Conservation (phyloP, 768 basidiomycete genomes). For the Hortiboletus campestris region DNA sequence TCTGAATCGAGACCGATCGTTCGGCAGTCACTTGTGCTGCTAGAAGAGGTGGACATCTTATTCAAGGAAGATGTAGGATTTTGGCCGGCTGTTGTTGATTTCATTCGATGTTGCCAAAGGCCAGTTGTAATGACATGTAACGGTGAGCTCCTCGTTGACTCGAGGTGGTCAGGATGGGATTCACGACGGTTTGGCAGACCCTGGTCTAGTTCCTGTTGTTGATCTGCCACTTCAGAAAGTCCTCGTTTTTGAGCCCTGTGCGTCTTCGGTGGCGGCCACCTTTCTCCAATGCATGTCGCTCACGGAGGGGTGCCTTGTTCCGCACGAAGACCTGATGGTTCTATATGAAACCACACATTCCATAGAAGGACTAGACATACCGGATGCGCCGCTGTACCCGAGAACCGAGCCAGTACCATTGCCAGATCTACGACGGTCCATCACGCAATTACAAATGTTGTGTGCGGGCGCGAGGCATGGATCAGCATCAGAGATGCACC, state of each 20-base stretch:
- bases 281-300: constrained; percentile 68
- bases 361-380: constrained; percentile 24
- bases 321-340: constrained; percentile 40
- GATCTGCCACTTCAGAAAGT: constrained; percentile 78
- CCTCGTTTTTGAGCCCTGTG: constrained; percentile 63
- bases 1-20: constrained; percentile 33
- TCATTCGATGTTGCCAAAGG: constrained; percentile 80
- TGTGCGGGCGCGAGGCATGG: constrained; percentile 37
- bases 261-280: constrained; percentile 51
- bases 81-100: constrained; percentile 76
- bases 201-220: constrained; percentile 62
- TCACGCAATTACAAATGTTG: constrained; percentile 60
- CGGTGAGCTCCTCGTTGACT: constrained; percentile 46
- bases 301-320: constrained; percentile 51
- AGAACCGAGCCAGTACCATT: constrained; percentile 29
- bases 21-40: constrained; percentile 82
- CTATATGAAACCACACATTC: constrained; percentile 42
- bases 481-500: constrained; percentile 28
- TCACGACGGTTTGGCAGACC: constrained; percentile 46
- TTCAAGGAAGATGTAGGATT: constrained; percentile 85
- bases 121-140: constrained; percentile 96
- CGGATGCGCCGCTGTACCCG: constrained; percentile 37
- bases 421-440: constrained; percentile 64
- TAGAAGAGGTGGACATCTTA: constrained; percentile 95
- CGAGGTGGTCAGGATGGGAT: constrained; percentile 7